Base-by-base conservation (phyloP, 345 rosid species). In the Camelina sativa region DNA sequence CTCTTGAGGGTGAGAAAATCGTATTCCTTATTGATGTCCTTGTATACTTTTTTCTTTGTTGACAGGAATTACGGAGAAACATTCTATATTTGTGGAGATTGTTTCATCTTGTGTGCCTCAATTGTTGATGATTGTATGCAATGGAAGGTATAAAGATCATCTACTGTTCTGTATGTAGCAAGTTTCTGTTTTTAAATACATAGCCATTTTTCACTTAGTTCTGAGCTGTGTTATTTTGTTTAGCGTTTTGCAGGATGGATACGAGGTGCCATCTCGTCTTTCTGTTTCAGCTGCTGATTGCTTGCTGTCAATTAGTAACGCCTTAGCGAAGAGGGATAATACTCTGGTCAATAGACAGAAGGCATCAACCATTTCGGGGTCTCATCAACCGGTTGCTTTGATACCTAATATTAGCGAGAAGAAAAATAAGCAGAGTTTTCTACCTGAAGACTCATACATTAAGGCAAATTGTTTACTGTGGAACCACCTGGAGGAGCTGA, bases 281-380 rank as follows among this genome's bases (percentile, higher is more conserved):
- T 77, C 97, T 64, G 71, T 91, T 60, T 79, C 89, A 59, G 98
- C 96, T 85, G 96, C 98, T 65, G 98, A 93, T 81, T 93, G 98
- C 73, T 81, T 86, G 53, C 76, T 93, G 71, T 76, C 97, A 34
- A 65, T 93, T 41, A 88, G 86, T 40, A 87, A 83, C 70, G 96
- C 92, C 65, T 76, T 93, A 75, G 81, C 91, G 37, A 93, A 83
- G 80, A 87, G 76, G 70, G 73, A 79, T 75, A 83, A 77, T 69
- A 83, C 72, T 30, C 40, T 65, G 7, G 77, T 71, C 54, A 85
- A 74, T 25, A 82, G 40, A 73, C 75, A 75, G 48, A 83, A 80
- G 66, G 28, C 78, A 68, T 54, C 76, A 71, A 76, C 69, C 68
- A 48, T 77, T 46, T 77, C 56, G 60, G 67, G 77, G 69, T 76